These are phyloP conservation scores for Nevesoporus exiguus DNA, from an alignment of 768 basidiomycete genomes.

Conservation along the genomic window DNA sequence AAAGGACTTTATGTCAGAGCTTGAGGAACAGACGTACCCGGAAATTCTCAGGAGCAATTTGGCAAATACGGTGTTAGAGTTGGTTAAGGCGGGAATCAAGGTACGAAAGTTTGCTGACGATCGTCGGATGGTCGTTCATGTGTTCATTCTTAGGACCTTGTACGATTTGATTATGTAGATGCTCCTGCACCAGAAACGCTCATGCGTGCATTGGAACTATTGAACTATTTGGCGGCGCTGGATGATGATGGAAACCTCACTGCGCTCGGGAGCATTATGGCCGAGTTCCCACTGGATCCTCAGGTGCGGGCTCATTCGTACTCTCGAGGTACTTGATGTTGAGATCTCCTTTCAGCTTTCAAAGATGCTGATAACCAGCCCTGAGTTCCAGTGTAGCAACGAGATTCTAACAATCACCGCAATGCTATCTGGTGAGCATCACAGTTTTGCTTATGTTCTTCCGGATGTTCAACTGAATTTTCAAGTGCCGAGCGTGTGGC, in stretches of 20 bases:
- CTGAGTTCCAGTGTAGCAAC: constrained; percentile 94
- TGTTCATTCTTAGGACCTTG: constrained; percentile 55
- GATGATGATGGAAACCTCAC: constrained; percentile 95
- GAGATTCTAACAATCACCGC: constrained; percentile 94
- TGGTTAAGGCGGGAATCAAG: constrained; percentile 93
- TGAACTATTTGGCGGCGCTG: constrained; percentile 89
- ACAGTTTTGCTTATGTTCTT: background rate
- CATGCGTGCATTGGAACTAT: constrained; percentile 92
- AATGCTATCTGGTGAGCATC: constrained; percentile 81
- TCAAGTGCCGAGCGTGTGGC: constrained; percentile 85
- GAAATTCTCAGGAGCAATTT: constrained; percentile 94
- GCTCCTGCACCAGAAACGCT: constrained; percentile 94
- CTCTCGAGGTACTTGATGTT: background rate
- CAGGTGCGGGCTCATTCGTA: constrained; percentile 50
- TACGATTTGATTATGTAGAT: constrained; percentile 85
- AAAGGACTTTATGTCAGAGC: constrained; percentile 91
- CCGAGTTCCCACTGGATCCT: constrained; percentile 98
- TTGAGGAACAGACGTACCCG: constrained; percentile 96
- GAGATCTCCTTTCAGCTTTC: constrained; percentile 48
- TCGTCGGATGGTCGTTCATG: background rate
- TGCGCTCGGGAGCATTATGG: constrained; percentile 85
- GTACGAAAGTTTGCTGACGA: constrained; percentile 30
- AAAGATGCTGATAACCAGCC: constrained; percentile 90
- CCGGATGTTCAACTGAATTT: background rate
- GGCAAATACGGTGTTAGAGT: constrained; percentile 88